Percentiles rank a stretch among this genome's conserved stretches.
Evolutionary conservation across 2,329 filamentous ascomycete species (phyloP).

Genomic region (Sphaerulina populicola): DNA sequence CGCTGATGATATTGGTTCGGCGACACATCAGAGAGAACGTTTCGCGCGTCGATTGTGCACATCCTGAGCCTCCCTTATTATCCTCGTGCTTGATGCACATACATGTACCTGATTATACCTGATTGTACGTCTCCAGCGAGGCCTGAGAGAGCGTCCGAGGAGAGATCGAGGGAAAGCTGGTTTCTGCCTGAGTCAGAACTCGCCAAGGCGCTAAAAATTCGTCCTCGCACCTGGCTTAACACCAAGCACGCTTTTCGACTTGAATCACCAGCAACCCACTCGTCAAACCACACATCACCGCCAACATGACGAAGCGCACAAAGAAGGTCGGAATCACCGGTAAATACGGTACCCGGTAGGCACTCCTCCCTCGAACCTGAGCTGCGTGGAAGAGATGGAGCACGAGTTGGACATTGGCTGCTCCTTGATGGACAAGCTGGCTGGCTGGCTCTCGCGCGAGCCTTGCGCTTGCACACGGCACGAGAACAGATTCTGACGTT

Average conservation of each 20-base stretch:
- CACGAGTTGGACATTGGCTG: conserved; percentile 5
- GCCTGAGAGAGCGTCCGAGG: no score
- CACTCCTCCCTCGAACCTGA: conserved; percentile 10
- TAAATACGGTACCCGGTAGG: conserved; percentile 96
- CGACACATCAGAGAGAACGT: background rate
- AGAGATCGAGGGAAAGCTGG: no score
- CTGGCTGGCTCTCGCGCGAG: conserved; percentile 1
- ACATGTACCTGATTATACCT: background rate
- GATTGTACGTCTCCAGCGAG: background rate
- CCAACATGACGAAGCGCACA: conserved; percentile 88
- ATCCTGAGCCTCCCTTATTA: background rate
- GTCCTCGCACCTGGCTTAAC: background rate
- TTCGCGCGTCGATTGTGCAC: background rate
- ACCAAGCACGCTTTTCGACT: conserved; percentile 9
- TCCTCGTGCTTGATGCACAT: background rate
- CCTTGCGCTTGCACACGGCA: background rate
- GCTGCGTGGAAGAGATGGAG: conserved; percentile 3
- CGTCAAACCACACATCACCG: conserved; percentile 22
- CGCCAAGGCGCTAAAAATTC: background rate
- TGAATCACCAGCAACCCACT: conserved; percentile 10
- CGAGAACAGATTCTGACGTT: conserved; percentile 13
- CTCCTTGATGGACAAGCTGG: background rate
- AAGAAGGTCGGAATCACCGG: conserved; percentile 99
- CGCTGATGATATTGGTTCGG: background rate
- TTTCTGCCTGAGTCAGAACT: no score